Conservation (phyloP, 2,329 filamentous ascomycete genomes). For the Aspergillus sp. region DNA sequence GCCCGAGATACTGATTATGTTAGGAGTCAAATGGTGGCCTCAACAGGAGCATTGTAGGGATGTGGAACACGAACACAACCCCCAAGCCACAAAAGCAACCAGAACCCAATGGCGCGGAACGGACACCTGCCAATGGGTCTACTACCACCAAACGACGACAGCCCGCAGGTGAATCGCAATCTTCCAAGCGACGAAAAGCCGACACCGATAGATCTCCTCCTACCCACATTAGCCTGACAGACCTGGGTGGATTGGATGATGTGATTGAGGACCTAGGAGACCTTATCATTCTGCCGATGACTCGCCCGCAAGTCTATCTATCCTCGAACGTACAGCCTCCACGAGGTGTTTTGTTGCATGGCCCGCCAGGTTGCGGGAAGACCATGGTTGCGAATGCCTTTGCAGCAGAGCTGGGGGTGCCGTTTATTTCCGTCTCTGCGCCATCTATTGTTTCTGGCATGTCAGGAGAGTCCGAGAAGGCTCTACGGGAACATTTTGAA, state of each 20-base stretch:
- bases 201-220: conserved; percentile 55
- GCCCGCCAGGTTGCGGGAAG: conserved; percentile 78
- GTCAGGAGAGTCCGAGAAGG: conserved; percentile 83
- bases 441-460: conserved; percentile 76
- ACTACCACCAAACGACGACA: conserved; percentile 47
- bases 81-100: conserved; percentile 22
- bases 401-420: conserved; percentile 63
- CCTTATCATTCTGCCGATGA: conserved; percentile 63
- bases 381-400: conserved; percentile 75
- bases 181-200: conserved; percentile 55
- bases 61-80: conserved; percentile 46
- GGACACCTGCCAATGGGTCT: conserved; percentile 16
- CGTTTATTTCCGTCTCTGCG: conserved; percentile 73
- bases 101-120: conserved; percentile 17
- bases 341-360: conserved; percentile 68
- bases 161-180: conserved; percentile 53
- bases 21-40: conserved; percentile 53
- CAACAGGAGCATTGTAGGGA: conserved; percentile 55
- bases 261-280: conserved; percentile 61
- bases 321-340: conserved; percentile 59
- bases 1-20: conserved; percentile 9
- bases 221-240: conserved; percentile 56
- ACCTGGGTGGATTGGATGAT: conserved; percentile 67
- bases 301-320: conserved; percentile 56
- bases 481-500: conserved; percentile 75